A percentile compares a stretch with the other conserved stretches of the same genome.
These are phyloP conservation scores for Solanum ahanhuiri DNA, from an alignment of 257 asterid species.

Conservation along the genomic window DNA sequence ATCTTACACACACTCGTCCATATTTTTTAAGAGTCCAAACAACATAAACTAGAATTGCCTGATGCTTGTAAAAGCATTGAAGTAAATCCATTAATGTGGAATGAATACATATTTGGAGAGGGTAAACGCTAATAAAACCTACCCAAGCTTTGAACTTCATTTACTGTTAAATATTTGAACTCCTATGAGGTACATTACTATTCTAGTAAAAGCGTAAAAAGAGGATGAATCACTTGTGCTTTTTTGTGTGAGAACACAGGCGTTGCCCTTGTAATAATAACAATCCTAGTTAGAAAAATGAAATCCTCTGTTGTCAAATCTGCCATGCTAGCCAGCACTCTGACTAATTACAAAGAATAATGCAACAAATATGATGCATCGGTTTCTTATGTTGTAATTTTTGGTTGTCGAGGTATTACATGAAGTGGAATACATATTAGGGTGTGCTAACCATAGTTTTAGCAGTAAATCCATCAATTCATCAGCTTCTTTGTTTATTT, in stretches of 20 bases:
- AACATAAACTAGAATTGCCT: background rate
- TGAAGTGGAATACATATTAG: background rate
- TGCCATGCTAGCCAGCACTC: background rate
- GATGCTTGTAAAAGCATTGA: background rate
- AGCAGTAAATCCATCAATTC: background rate
- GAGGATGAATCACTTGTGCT: background rate
- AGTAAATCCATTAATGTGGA: background rate
- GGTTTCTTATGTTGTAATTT: background rate
- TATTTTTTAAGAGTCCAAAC: background rate
- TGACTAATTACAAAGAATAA: background rate
- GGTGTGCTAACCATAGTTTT: background rate
- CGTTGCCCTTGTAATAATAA: background rate
- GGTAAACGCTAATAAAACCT: background rate
- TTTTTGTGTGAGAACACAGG: background rate
- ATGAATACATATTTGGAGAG: background rate
- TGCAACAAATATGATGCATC: background rate
- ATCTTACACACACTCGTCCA: background rate
- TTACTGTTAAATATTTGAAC: background rate
- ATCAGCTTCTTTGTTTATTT: background rate
- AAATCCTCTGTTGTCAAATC: background rate
- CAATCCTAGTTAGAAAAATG: background rate
- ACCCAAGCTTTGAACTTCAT: background rate
- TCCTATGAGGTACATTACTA: background rate
- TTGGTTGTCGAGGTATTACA: background rate
- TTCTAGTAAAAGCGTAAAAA: background rate